Evolutionary conservation across 116 monocot species (phyloP).

Genomic region (Zostera marina): DNA sequence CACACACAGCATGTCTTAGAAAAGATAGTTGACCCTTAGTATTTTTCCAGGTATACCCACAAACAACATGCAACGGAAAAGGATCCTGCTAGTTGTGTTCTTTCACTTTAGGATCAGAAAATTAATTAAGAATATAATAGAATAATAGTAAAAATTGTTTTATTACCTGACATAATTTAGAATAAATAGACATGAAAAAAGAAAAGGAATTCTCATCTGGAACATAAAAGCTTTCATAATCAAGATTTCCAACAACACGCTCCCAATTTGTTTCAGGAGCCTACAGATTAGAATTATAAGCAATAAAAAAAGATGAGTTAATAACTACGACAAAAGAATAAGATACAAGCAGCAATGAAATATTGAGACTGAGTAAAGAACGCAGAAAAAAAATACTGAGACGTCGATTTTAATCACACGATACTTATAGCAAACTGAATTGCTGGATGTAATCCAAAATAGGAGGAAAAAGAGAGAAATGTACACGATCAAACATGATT

Average conservation of each 20-base stretch:
- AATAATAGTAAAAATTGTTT: not conserved
- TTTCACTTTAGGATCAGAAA: not conserved
- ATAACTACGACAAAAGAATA: not conserved
- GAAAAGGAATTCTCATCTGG: conserved; percentile 56
- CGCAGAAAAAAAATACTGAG: too few species aligned
- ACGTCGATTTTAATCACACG: too few species aligned
- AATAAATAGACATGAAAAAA: conserved; percentile 61
- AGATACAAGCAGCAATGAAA: not conserved
- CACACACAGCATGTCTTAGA: conserved; percentile 59
- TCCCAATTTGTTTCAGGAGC: conserved; percentile 74
- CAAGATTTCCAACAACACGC: conserved; percentile 62
- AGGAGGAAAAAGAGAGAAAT: too few species aligned
- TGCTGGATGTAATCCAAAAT: too few species aligned
- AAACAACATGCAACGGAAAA: conserved; percentile 74
- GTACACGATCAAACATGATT: too few species aligned
- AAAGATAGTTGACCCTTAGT: conserved; percentile 89
- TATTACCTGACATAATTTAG: conserved; percentile 49
- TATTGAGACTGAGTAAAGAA: too few species aligned
- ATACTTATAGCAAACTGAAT: too few species aligned
- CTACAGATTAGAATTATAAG: conserved; percentile 15
- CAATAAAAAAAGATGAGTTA: not conserved
- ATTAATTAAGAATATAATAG: not conserved
- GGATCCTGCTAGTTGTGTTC: conserved; percentile 33
- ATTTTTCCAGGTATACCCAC: conserved; percentile 85
- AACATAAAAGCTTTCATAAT: conserved; percentile 71